Conservation (phyloP, 495 filamentous ascomycete species). For the Oidiodendron maius region DNA sequence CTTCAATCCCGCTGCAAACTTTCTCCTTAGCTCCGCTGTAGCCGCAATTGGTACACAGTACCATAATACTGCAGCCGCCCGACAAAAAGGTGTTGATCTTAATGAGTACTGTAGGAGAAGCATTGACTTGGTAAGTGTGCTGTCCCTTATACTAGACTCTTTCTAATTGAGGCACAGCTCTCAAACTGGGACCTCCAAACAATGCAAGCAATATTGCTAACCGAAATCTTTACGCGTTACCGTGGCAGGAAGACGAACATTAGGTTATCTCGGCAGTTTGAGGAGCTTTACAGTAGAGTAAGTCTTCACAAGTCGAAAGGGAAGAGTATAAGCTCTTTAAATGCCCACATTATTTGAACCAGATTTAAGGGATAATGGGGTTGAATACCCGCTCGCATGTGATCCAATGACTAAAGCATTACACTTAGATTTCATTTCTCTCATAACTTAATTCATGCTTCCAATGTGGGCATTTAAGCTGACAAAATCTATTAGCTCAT, state of each 20-base stretch:
- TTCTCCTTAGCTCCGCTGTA: constrained; percentile 18
- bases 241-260: constrained; percentile 40
- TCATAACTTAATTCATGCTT: too few relatives aligned
- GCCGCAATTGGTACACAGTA: constrained; percentile 23
- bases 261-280: constrained; percentile 39
- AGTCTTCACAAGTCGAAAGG: too few relatives aligned
- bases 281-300: constrained; percentile 45
- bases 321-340: too few relatives aligned
- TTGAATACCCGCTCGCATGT: too few relatives aligned
- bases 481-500: constrained; percentile 8
- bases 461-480: neutral
- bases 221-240: constrained; percentile 48
- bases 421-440: too few relatives aligned
- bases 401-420: too few relatives aligned
- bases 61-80: constrained; percentile 16
- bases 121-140: constrained; percentile 16
- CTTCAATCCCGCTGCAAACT: constrained; percentile 9
- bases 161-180: too few relatives aligned
- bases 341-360: too few relatives aligned
- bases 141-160: constrained; percentile 4
- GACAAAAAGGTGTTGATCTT: constrained; percentile 15
- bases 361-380: too few relatives aligned
- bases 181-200: constrained; percentile 30
- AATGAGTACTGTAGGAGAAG: constrained; percentile 14
- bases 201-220: constrained; percentile 51